Conservation (phyloP, 1,139 yeast genomes). For the Yamadazyma friedrichii region DNA sequence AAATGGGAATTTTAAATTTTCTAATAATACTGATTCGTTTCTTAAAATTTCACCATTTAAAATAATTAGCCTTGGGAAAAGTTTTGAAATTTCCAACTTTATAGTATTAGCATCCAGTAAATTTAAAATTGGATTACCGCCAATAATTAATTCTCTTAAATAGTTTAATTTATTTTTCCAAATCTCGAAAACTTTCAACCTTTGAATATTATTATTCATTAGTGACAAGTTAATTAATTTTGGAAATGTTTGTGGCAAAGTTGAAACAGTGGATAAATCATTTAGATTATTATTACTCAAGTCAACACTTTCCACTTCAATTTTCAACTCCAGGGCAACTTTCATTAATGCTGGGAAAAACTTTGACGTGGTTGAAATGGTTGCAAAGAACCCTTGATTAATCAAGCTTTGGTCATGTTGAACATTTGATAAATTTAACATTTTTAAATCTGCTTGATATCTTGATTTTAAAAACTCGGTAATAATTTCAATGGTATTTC, state of each 20-base stretch:
- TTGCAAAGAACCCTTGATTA: slow-evolving; percentile 64
- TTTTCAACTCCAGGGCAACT: slow-evolving; percentile 57
- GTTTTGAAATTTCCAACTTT: slow-evolving; percentile 61
- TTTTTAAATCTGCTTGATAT: slow-evolving; percentile 60
- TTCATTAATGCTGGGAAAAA: slow-evolving; percentile 92
- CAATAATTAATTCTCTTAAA: slow-evolving; percentile 71
- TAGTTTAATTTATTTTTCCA: slow-evolving; percentile 77
- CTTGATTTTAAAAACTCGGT: slow-evolving; percentile 62
- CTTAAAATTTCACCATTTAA: slow-evolving; percentile 78
- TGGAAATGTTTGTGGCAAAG: slow-evolving; percentile 77
- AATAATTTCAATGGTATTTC: slow-evolving; percentile 57
- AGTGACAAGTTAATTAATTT: slow-evolving; percentile 72
- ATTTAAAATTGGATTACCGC: slow-evolving; percentile 73
- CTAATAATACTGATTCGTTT: slow-evolving; percentile 60
- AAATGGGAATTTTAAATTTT: slow-evolving; percentile 59
- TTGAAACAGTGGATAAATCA: slow-evolving; percentile 60
- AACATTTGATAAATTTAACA: slow-evolving; percentile 72
- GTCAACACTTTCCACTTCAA: slow-evolving; percentile 70
- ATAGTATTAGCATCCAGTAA: slow-evolving; percentile 32
- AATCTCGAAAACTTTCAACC: slow-evolving; percentile 59
- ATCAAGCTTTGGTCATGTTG: slow-evolving; percentile 63
- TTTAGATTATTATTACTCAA: slow-evolving; percentile 66
- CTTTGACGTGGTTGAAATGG: slow-evolving; percentile 62
- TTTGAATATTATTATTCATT: slow-evolving; percentile 67
- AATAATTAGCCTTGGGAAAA: slow-evolving; percentile 76